Base-by-base conservation (phyloP, 2,329 filamentous ascomycete genomes). In the Alternaria alternata region DNA sequence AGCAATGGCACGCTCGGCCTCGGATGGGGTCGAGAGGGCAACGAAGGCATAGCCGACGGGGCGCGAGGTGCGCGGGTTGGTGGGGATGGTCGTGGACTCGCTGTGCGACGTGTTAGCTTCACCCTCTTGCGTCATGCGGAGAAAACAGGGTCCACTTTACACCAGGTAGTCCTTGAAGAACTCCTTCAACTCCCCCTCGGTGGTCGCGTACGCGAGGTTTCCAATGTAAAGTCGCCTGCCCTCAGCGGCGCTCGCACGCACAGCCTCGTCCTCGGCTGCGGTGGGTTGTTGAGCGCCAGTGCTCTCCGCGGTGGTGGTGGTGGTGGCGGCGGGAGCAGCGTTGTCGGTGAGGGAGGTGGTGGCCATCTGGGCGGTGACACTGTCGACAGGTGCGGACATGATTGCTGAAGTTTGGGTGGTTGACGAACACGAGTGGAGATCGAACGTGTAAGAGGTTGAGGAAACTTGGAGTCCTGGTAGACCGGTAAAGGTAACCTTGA, bases 111-210 rank as follows among this genome's bases (percentile, higher is more conserved):
- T 67, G 66, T 75, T 73, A 75, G 69, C 62, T 61, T 36, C 4
- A 39, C 24, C 36, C 16, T 6, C 6, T 38, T 61, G 58, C 59
- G 61, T 63, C 54, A 67, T 64, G 64, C 60, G 67, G 69, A 62
- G 49, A 41, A 57, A 32, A 20, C 34, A 43, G 68, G 56, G 63
- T 57, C 59, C 65, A 92, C 94, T 88, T 88, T 88, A 99, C 95
- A 99, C 93, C 87, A 95, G 91, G 88, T 97, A 98, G 84, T 90
- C 92, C 88, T 95, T 94, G 91, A 99, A 99, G 89, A 99, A 99
- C 77, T 95, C 92, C 88, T 96, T 97, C 88, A 99, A 93, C 90
- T 97, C 93, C 91, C 92, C 95, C 92, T 98, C 95, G 83, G 93
- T 97, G 90, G 95, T 98, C 90, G 94, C 94, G 84, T 99, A 99